Base-by-base conservation (phyloP, 2,329 filamentous ascomycete genomes). In the Geosmithia morbida region DNA sequence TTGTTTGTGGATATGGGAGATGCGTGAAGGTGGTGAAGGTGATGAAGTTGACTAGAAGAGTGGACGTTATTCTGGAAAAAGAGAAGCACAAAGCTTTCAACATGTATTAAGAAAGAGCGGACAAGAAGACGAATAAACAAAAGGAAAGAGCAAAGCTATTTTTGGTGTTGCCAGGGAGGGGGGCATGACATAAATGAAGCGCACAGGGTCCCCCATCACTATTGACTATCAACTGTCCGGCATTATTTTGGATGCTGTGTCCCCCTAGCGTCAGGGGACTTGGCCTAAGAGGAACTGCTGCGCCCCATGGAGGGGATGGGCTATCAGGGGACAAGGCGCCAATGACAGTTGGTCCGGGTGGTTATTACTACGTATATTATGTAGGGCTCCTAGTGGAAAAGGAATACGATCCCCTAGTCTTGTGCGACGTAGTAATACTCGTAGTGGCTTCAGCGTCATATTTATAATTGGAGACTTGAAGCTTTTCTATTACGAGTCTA, bases 381-480 rank as follows among this genome's bases (percentile, higher is more conserved):
- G 22, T 26, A 26, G 22, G 22, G 22, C 22, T 26, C 22, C 22
- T 26, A 26, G 22, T 26, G 22, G 22, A 8, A 26, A 26, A 26
- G 22, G 22, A 37, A 37, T 37, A 37, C 33, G 33, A 37, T 11
- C 33, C 8, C 22, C 22, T 11, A 37, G 33, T 37, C 10, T 11
- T 13, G 33, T 37, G 13, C 14, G 33, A 16, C 14, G 33, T n/a
- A n/a, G 33, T 13, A 37, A n/a, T n/a, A n/a, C n/a, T n/a, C n/a
- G 33, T 11, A 13, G 11, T 16, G 33, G 19, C 41, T 16, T 20
- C 14, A n/a, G n/a, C 19, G n/a, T 19, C 43, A 26, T 45, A 26
- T 45, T 45, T 45, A 45, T 45, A 37, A 6, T 45, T 45, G 43
- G 43, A 45, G 37, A 45, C 43, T 19, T 42, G 8, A 14, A 11